Evolutionary conservation across 2,329 filamentous ascomycete genomes (phyloP).

Genomic region (Beauveria scarabaeidicola): DNA sequence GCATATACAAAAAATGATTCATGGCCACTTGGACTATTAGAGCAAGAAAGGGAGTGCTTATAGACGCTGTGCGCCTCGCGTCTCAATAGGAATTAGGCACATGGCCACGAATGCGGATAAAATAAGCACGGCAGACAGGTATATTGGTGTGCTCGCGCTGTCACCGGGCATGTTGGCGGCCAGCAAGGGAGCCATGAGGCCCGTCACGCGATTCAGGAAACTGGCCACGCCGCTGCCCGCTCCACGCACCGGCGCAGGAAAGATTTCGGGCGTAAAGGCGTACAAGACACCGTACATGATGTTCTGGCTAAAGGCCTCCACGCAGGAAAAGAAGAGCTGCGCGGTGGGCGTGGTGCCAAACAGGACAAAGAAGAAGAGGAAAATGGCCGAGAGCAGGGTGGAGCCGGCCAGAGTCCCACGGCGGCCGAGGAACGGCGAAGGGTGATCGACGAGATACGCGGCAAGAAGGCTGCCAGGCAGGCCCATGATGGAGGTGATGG

Average conservation of each 20-base stretch:
- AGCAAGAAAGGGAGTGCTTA: conserved; percentile 22
- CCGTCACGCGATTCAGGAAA: conserved; percentile 60
- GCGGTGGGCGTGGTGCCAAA: conserved; percentile 46
- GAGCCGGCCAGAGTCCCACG: conserved; percentile 63
- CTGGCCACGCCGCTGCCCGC: conserved; percentile 65
- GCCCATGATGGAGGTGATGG: conserved; percentile 68
- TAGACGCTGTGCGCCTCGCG: conserved; percentile 48
- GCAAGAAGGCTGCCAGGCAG: conserved; percentile 70
- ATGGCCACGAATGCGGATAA: conserved; percentile 51
- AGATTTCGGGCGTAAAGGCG: conserved; percentile 69
- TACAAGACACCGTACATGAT: conserved; percentile 73
- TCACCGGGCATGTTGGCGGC: conserved; percentile 53
- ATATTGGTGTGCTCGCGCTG: conserved; percentile 49
- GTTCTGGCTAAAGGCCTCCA: conserved; percentile 65
- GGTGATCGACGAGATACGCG: conserved; percentile 60
- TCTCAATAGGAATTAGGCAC: conserved; percentile 55
- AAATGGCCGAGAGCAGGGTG: conserved; percentile 58
- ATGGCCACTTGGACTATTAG: neutral
- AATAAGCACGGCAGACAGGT: conserved; percentile 48
- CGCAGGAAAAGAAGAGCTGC: conserved; percentile 58
- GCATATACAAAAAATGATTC: neutral
- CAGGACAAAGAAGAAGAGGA: conserved; percentile 59
- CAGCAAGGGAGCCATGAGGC: conserved; percentile 60
- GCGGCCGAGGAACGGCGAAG: conserved; percentile 55
- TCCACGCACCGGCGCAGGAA: conserved; percentile 62